These are phyloP conservation scores for Auriscalpium vulgare DNA, from an alignment of 768 basidiomycete genomes.

Conservation along the genomic window DNA sequence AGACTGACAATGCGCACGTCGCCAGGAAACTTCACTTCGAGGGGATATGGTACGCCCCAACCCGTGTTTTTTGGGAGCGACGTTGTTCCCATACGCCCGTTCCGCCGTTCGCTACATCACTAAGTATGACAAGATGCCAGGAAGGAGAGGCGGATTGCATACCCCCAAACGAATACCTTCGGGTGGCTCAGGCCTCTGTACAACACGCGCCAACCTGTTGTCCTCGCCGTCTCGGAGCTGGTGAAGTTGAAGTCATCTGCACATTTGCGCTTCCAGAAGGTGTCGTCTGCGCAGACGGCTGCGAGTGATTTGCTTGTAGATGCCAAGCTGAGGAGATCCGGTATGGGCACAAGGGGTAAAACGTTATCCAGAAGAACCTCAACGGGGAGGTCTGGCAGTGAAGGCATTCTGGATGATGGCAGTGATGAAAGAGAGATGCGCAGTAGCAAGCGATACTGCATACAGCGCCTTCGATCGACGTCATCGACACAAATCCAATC, in stretches of 20 bases:
- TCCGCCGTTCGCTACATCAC: constrained; percentile 43
- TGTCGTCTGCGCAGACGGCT: constrained; percentile 56
- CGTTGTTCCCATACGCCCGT: constrained; percentile 57
- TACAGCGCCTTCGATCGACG: too few relatives aligned
- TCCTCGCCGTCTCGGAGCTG: constrained; percentile 61
- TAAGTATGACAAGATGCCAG: not conserved
- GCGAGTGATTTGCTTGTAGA: constrained; percentile 62
- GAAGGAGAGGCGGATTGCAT: constrained; percentile 14
- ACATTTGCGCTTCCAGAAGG: constrained; percentile 70
- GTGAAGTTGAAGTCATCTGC: constrained; percentile 73
- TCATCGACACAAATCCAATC: too few relatives aligned
- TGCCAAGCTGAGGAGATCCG: constrained; percentile 50
- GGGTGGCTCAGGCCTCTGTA: constrained; percentile 62
- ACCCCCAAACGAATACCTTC: constrained; percentile 56
- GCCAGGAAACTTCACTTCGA: constrained; percentile 50
- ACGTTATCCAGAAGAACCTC: constrained; percentile 77
- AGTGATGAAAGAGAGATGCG: too few relatives aligned
- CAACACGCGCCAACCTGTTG: constrained; percentile 72
- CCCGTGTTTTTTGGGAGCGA: constrained; percentile 25
- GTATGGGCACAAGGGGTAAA: constrained; percentile 44
- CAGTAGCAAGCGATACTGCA: too few relatives aligned
- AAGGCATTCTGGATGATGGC: constrained; percentile 23
- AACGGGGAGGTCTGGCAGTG: constrained; percentile 50
- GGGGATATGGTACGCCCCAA: constrained; percentile 55
- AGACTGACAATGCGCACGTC: constrained; percentile 56